These are phyloP conservation scores for Prorocentrum cordatum DNA, from an alignment of 169 alveolate genomes.

Conservation along the genomic window DNA sequence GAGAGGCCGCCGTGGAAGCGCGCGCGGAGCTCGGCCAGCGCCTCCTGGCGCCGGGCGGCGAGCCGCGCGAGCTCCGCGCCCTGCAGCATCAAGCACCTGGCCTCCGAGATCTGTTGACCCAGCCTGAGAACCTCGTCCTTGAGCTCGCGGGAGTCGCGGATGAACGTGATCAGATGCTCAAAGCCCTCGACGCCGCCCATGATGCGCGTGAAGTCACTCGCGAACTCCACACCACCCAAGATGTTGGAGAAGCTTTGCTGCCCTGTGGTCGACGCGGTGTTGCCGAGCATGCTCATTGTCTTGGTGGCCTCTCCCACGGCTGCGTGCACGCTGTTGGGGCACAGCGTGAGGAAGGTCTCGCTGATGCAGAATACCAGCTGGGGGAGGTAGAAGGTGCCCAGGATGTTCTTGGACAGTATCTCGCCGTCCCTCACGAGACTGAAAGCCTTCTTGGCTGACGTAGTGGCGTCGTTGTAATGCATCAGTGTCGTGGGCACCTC, in stretches of 20 bases:
- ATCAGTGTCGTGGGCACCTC: constrained; percentile 61
- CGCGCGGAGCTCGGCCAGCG: constrained; percentile 17
- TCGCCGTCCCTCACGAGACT: constrained; percentile 22
- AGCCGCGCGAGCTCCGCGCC: no score
- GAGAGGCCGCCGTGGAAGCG: constrained; percentile 19
- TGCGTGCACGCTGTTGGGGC: constrained; percentile 44
- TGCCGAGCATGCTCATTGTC: constrained; percentile 66
- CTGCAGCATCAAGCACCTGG: no score
- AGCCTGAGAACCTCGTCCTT: constrained; percentile 28
- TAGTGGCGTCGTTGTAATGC: constrained; percentile 66
- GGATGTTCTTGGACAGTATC: constrained; percentile 44
- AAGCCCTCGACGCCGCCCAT: constrained; percentile 46
- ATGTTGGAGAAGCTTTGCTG: constrained; percentile 38
- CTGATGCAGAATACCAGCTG: constrained; percentile 66
- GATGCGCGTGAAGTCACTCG: constrained; percentile 57
- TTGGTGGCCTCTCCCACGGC: constrained; percentile 68
- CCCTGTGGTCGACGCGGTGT: constrained; percentile 22
- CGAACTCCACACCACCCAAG: constrained; percentile 59
- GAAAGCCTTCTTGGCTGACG: constrained; percentile 60
- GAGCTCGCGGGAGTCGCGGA: constrained; percentile 8
- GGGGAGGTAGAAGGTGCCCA: constrained; percentile 47
- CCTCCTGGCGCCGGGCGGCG: no score
- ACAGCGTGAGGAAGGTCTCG: constrained; percentile 56
- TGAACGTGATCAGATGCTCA: constrained; percentile 32
- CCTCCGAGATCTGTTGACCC: no score